Base-by-base conservation (phyloP, 2,329 filamentous ascomycete species). In the Botryosphaeria dothidea region DNA sequence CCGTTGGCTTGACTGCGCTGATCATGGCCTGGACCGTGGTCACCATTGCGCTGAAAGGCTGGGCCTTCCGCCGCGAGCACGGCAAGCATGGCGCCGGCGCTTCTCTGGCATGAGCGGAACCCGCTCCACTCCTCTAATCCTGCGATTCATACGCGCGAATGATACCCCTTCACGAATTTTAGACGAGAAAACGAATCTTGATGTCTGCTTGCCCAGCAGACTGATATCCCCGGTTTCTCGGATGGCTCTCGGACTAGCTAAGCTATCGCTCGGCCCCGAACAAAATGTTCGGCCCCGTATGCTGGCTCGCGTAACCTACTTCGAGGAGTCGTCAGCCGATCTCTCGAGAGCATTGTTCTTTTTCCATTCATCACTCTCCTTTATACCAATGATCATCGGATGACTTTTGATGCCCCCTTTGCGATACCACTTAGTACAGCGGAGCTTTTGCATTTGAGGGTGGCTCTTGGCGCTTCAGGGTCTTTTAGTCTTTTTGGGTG, bases 21-120 rank as follows among this genome's bases (percentile, higher is more conserved):
- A 78, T 96, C 60, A 94, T 97, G 91, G 89, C 93, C 0, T 97
- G 92, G 88, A 85, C 90, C 62, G 85, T 96, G 21, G 73, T 93
- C 29, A 81, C 91, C 11, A 86, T 97, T 66, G 90, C 92, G 27
- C 79, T 97, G 74, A 97, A 97, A 79, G 93, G 93, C 27, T 96
- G 92, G 92, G 92, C 92, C 3, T 69, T 75, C 17, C 73, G 78
- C 23, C 78, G 70, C 62, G 79, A 81, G 68, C 71, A 67, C 60
- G 66, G 21, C 31, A 56, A 48, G 27, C 49, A 27, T 17, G 31
- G 49, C 45, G 38, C 36, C 61, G 51, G 61, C 48, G 51, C 61
- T 48, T 61, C 57, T 45, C 51, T 64, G 49, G 48, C 61, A 27
- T 64, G 27, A 56, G n/a, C 27, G 21, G 21, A 36, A 11, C 9